Evolutionary conservation across 345 rosid species (phyloP).

Genomic region (Lumnitzera racemosa): DNA sequence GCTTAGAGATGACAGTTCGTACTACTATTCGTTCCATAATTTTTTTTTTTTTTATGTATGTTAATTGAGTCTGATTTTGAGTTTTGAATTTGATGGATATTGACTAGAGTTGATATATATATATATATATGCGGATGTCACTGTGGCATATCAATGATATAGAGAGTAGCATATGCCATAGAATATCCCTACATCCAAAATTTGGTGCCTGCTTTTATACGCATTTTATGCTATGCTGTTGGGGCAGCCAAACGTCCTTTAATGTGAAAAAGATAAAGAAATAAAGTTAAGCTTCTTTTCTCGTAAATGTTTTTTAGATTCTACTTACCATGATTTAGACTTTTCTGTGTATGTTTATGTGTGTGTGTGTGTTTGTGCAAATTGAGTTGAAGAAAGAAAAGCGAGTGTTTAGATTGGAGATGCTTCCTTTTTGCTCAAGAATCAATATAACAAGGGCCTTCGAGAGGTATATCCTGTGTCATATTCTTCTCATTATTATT

Average conservation of each 20-base stretch:
- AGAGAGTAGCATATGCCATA: constrained; percentile 42
- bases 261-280: constrained; percentile 9
- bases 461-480: constrained; percentile 29
- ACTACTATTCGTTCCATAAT: too few species aligned
- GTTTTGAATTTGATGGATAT: neutral
- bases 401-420: constrained; percentile 1
- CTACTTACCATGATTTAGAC: constrained; percentile 26
- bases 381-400: constrained; percentile 5
- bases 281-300: neutral
- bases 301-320: constrained; percentile 17
- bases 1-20: constrained; percentile 19
- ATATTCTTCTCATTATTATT: constrained; percentile 24
- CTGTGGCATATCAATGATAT: neutral
- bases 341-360: neutral
- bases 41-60: too few species aligned
- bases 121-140: neutral
- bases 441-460: constrained; percentile 10
- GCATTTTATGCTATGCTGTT: constrained; percentile 16
- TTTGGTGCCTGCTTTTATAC: constrained; percentile 24
- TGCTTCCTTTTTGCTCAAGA: constrained; percentile 21
- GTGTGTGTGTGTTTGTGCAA: constrained; percentile 1
- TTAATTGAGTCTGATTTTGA: neutral
- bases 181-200: constrained; percentile 27
- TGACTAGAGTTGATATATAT: neutral
- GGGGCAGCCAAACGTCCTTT: constrained; percentile 8